Evolutionary conservation across 2,329 filamentous ascomycete genomes (phyloP), one percentile per base, ranked within the genome.

Genomic region (Thermoascus crustaceus): DNA sequence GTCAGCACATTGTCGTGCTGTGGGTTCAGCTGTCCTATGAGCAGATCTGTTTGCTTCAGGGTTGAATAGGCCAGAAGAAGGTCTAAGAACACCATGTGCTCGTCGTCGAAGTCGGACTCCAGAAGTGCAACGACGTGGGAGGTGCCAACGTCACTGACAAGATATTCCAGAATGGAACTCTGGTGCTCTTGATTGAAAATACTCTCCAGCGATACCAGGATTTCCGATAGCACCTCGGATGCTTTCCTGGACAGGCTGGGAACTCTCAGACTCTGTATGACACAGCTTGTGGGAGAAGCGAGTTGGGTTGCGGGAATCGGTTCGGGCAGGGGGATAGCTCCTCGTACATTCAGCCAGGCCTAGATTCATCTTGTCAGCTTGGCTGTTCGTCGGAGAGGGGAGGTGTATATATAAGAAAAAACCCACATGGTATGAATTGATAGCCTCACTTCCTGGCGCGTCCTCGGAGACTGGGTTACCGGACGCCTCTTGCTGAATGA

Each of bases 81-180:
- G 18, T 65, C 61, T 36, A 65, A 41, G 33, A 61, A 64, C 6
- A 54, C 48, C 53, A 63, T 58, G 19, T 54, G 52, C 4, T 64
- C 61, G 7, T 53, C 44, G 16, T 57, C 61, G 31, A 56, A 60
- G 27, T 62, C 53, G 7, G 54, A 58, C 10, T 58, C 52, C 16
- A 57, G 44, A 4, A 64, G 44, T 4, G 51, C 49, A 14, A 52
- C 30, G 13, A 60, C 48, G 33, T 58, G 55, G 7, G 49, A 38
- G 20, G 56, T 50, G 4, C 60, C 60, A 22, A 49, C 41, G 29
- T 58, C 44, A 7, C 58, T 53, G 14, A 57, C 48, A 18, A 63
- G 48, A 34, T 57, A 61, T 4, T 56, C 50, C 14, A 61, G 32
- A 13, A 57, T 49, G 16, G 46, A 42, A n/a, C 41, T 19, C 11